phyloP scores from a whole-genome alignment of 441 rosid genomes.

The Erodium texanum region DNA sequence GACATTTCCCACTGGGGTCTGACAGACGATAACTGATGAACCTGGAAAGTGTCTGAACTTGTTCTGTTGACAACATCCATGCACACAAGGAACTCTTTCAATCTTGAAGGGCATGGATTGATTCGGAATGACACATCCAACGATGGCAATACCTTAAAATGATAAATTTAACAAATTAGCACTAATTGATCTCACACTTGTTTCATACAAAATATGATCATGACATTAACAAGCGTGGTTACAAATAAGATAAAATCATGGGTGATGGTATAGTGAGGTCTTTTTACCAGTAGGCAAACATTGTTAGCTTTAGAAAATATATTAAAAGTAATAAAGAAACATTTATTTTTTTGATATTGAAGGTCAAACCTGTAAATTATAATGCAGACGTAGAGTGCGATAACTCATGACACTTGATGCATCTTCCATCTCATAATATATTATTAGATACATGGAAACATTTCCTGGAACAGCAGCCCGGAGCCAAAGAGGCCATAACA shows the following conservation, averaged over 20 bases:
- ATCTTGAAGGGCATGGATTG: conserved; percentile 74
- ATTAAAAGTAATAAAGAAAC: neutral
- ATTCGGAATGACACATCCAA: conserved; percentile 68
- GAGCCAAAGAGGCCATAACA: conserved; percentile 90
- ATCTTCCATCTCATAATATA: conserved; percentile 86
- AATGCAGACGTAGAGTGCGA: conserved; percentile 80
- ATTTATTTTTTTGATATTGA: neutral
- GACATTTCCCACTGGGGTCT: conserved; percentile 82
- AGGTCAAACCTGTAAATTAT: conserved; percentile 54
- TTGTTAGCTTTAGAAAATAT: conserved; percentile 4
- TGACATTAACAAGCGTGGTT: neutral
- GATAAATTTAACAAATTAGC: conserved; percentile 15
- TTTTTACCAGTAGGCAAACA: neutral
- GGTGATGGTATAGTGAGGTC: neutral
- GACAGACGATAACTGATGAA: conserved; percentile 69
- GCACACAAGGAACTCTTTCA: conserved; percentile 78
- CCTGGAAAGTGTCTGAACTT: conserved; percentile 54
- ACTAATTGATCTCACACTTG: conserved; percentile 9
- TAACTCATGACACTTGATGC: conserved; percentile 67
- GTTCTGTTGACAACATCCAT: conserved; percentile 80
- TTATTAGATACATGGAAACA: conserved; percentile 45
- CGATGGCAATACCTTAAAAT: conserved; percentile 66
- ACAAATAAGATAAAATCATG: conserved; percentile 2
- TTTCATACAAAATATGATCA: neutral
- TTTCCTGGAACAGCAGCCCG: conserved; percentile 89